These are phyloP conservation scores for Camellia sinensis DNA, from an alignment of 148 eudicot genomes.

Conservation along the genomic window DNA sequence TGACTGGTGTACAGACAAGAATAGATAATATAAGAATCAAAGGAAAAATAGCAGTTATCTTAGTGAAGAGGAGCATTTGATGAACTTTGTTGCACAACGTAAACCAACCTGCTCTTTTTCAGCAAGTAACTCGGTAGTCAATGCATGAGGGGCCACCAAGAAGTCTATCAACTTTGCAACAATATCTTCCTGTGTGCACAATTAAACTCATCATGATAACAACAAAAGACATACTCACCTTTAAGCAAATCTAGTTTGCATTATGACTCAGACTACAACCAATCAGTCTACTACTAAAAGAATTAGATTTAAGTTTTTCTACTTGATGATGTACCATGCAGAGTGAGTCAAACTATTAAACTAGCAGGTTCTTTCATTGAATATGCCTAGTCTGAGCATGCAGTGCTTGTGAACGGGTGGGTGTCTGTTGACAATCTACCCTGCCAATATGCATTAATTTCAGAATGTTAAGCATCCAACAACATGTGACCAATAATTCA, in stretches of 20 bases:
- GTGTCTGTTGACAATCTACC: background rate
- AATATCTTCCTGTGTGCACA: conserved; percentile 67
- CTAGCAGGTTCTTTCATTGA: background rate
- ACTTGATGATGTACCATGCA: background rate
- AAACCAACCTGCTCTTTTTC: conserved; percentile 81
- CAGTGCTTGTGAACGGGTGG: background rate
- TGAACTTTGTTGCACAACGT: background rate
- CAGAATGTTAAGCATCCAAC: background rate
- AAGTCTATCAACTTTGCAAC: conserved; percentile 74
- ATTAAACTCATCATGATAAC: background rate
- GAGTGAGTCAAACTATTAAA: background rate
- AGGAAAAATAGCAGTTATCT: background rate
- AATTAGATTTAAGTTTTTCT: background rate
- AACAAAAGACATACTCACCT: background rate
- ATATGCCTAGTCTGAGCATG: background rate
- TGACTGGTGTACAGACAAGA: conserved; percentile 24
- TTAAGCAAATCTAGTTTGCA: too few species aligned
- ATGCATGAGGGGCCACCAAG: conserved; percentile 85
- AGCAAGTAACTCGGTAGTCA: conserved; percentile 67
- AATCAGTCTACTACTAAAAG: background rate
- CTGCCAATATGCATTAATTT: background rate
- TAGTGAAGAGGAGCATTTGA: background rate
- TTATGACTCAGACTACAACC: background rate
- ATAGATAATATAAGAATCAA: conserved; percentile 11
- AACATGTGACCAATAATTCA: background rate